Evolutionary conservation across 2,329 filamentous ascomycete genomes (phyloP).

Genomic region (Colletotrichum neosansevieriae): DNA sequence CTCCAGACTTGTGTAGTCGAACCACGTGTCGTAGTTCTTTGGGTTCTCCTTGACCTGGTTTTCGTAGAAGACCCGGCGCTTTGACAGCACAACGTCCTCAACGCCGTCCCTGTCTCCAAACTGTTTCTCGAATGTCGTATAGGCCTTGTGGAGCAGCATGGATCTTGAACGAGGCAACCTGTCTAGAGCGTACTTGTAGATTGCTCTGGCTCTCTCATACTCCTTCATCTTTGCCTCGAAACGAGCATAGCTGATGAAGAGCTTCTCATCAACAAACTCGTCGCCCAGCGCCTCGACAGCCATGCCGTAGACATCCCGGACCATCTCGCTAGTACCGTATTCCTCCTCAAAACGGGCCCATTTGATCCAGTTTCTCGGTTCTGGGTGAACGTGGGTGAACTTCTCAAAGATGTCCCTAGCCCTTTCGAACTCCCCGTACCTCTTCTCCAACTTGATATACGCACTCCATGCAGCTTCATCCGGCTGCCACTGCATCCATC

Average conservation of each 20-base stretch:
- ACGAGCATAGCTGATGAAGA: constrained; percentile 95
- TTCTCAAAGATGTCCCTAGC: constrained; percentile 91
- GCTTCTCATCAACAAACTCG: constrained; percentile 94
- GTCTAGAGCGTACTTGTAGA: constrained; percentile 97
- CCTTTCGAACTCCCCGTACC: constrained; percentile 91
- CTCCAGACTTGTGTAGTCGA: constrained; percentile 92
- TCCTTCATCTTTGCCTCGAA: constrained; percentile 97
- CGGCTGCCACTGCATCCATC: constrained; percentile 99
- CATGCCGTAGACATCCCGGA: constrained; percentile 89
- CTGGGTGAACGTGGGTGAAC: constrained; percentile 93
- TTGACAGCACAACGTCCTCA: constrained; percentile 95
- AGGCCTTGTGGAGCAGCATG: constrained; percentile 87
- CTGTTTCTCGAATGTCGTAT: constrained; percentile 98
- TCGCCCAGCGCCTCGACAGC: constrained; percentile 92
- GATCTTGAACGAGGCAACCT: constrained; percentile 90
- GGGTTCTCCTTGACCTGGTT: constrained; percentile 93
- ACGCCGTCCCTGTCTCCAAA: constrained; percentile 94
- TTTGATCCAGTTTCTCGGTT: constrained; percentile 97
- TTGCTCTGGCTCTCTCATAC: constrained; percentile 90
- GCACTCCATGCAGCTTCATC: constrained; percentile 95
- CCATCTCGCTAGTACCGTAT: constrained; percentile 89
- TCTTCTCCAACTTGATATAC: constrained; percentile 97
- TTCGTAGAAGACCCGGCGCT: constrained; percentile 92
- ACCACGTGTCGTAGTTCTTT: constrained; percentile 97
- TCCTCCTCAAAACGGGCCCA: constrained; percentile 99